These are phyloP conservation scores for Sphaerostilbella broomeana DNA, from an alignment of 2,329 filamentous ascomycete species.

Conservation along the genomic window DNA sequence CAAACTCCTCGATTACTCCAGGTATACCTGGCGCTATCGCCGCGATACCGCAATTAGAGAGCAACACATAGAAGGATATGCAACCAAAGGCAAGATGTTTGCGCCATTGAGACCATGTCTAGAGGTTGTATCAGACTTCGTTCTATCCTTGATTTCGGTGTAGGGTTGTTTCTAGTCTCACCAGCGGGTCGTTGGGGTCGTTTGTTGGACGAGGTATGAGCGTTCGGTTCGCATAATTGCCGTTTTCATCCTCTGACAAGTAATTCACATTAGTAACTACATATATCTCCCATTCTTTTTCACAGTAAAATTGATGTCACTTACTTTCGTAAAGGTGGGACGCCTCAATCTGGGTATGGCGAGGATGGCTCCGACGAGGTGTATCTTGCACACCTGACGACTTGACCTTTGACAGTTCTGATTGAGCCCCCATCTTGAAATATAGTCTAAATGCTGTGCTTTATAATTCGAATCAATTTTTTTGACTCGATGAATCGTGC, in stretches of 20 bases:
- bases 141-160: too few relatives aligned
- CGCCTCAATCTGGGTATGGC: not conserved
- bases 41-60: slow-evolving; percentile 2
- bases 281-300: too few relatives aligned
- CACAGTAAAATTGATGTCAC: not conserved
- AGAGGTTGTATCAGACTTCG: too few relatives aligned
- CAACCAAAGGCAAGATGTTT: slow-evolving; percentile 1
- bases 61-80: slow-evolving; percentile 1
- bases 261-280: not conserved
- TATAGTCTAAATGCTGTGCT: too few relatives aligned
- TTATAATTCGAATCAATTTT: too few relatives aligned
- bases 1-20: not conserved
- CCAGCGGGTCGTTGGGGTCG: slow-evolving; percentile 2
- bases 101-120: slow-evolving; percentile 4
- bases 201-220: slow-evolving; percentile 2
- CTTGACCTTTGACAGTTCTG: not conserved
- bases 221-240: not conserved
- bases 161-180: too few relatives aligned
- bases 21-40: not conserved
- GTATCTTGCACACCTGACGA: not conserved
- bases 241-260: slow-evolving; percentile 1
- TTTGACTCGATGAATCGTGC: too few relatives aligned
- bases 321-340: not conserved
- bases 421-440: not conserved
- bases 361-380: not conserved